Conservation (phyloP, 1,139 yeast species). For the Geotrichum carabidarum region DNA sequence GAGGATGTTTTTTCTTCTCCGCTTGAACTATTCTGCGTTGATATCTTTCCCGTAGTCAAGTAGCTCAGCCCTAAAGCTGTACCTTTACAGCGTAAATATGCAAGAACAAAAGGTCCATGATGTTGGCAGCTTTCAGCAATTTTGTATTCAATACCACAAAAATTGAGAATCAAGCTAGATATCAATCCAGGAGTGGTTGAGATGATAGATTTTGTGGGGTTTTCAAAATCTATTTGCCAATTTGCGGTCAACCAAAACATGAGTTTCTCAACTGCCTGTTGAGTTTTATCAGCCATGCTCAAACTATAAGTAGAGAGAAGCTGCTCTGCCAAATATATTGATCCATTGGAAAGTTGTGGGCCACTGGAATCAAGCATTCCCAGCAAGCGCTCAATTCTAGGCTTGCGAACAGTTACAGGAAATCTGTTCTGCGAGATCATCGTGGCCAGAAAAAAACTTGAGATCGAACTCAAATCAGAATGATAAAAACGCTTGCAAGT, state of each 20-base stretch:
- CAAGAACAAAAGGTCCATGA: constrained; percentile 7
- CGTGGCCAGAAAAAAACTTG: constrained; percentile 11
- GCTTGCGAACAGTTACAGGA: background rate
- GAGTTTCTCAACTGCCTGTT: constrained; percentile 7
- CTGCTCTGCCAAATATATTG: constrained; percentile 3
- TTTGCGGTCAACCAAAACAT: constrained; percentile 9
- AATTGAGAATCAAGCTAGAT: background rate
- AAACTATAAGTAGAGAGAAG: constrained; percentile 5
- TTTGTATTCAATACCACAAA: constrained; percentile 5
- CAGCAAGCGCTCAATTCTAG: constrained; percentile 10
- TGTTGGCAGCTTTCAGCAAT: background rate
- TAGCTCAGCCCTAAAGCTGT: constrained; percentile 1
- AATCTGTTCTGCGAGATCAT: constrained; percentile 9
- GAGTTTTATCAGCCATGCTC: constrained; percentile 1
- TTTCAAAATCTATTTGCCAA: constrained; percentile 8
- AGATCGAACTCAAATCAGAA: constrained; percentile 8
- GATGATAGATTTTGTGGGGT: background rate
- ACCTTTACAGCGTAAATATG: background rate
- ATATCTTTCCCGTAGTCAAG: constrained; percentile 1
- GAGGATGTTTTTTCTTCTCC: no score
- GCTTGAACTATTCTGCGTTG: no score
- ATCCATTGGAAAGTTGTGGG: constrained; percentile 15
- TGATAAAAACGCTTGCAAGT: constrained; percentile 16
- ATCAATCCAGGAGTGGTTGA: constrained; percentile 7
- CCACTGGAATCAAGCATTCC: constrained; percentile 18